These are phyloP conservation scores for Plectosphaerella plurivora DNA, from an alignment of 2,329 filamentous ascomycete genomes.

Conservation along the genomic window DNA sequence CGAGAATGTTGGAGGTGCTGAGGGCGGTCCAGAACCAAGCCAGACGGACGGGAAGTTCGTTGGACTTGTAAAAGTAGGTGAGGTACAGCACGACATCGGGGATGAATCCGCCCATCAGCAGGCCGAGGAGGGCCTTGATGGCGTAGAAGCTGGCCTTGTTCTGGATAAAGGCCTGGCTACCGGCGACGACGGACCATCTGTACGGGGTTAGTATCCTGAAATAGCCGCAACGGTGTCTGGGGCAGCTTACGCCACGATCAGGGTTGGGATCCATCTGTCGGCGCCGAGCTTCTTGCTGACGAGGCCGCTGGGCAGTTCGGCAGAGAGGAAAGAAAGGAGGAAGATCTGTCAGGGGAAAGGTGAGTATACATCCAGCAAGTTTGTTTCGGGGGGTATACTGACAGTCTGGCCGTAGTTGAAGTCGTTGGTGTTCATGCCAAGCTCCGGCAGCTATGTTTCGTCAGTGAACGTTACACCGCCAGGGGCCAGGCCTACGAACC, in stretches of 20 bases:
- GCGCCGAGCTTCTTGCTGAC: constrained; percentile 47
- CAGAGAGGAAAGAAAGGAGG: constrained; percentile 36
- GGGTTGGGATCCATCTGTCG: constrained; percentile 38
- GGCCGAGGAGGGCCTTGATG: constrained; percentile 36
- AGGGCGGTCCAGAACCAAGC: constrained; percentile 24
- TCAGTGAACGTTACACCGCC: not conserved
- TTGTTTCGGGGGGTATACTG: constrained; percentile 3
- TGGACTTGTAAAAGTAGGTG: constrained; percentile 25
- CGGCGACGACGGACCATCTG: constrained; percentile 33
- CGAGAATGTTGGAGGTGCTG: constrained; percentile 23
- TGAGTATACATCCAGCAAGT: too few relatives aligned
- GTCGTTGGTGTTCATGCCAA: constrained; percentile 39
- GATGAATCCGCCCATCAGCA: constrained; percentile 47
- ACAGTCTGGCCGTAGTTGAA: constrained; percentile 38
- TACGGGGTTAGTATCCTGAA: too few relatives aligned
- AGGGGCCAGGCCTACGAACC: constrained; percentile 11
- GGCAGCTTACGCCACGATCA: constrained; percentile 22
- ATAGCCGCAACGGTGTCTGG: not conserved
- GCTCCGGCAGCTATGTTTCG: constrained; percentile 23
- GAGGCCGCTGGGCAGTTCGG: constrained; percentile 44
- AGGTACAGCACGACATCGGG: constrained; percentile 30
- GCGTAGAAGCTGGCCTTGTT: constrained; percentile 33
- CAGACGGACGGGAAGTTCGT: constrained; percentile 21
- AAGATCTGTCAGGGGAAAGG: constrained; percentile 28
- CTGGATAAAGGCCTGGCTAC: constrained; percentile 30